These are phyloP conservation scores for Neotropicomus parvogracilis DNA, from an alignment of 1,284 basidiomycete genomes.

Conservation along the genomic window DNA sequence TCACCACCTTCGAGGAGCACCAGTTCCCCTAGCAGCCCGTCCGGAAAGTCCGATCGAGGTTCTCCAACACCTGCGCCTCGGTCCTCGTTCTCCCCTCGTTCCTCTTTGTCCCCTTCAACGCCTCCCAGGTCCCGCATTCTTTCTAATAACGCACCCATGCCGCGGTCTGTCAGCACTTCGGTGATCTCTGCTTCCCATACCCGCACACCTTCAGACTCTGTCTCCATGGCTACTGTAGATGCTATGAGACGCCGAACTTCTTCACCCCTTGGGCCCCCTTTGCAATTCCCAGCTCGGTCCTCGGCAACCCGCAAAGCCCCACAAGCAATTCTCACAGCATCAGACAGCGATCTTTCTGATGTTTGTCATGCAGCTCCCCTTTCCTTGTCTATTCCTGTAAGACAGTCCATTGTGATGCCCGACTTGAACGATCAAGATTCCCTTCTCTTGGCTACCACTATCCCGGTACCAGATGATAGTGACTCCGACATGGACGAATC, in stretches of 20 bases:
- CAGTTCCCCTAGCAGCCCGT: conserved; percentile 39
- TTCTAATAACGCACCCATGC: conserved; percentile 36
- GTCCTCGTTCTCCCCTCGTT: conserved; percentile 38
- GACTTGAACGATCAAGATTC: conserved; percentile 52
- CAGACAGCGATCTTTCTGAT: conserved; percentile 39
- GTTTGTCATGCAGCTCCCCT: conserved; percentile 31
- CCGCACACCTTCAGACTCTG: conserved; percentile 45
- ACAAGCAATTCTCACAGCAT: conserved; percentile 46
- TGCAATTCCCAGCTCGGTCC: conserved; percentile 37
- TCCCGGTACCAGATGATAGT: conserved; percentile 69
- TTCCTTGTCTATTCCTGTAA: conserved; percentile 32
- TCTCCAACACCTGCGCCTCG: conserved; percentile 43
- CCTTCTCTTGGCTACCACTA: conserved; percentile 63
- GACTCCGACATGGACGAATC: conserved; percentile 61
- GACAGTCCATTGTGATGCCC: conserved; percentile 40
- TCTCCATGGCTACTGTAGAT: conserved; percentile 40
- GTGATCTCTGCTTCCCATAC: conserved; percentile 36
- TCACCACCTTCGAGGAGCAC: conserved; percentile 46
- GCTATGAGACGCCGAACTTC: conserved; percentile 47
- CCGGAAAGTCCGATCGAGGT: conserved; percentile 32
- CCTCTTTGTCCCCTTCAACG: conserved; percentile 40
- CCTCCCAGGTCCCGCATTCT: conserved; percentile 46
- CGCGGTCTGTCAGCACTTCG: conserved; percentile 39
- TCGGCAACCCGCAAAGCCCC: conserved; percentile 44
- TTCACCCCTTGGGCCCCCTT: conserved; percentile 44